Conservation (phyloP, 441 rosid species). For the Arabidopsis hybrid region DNA sequence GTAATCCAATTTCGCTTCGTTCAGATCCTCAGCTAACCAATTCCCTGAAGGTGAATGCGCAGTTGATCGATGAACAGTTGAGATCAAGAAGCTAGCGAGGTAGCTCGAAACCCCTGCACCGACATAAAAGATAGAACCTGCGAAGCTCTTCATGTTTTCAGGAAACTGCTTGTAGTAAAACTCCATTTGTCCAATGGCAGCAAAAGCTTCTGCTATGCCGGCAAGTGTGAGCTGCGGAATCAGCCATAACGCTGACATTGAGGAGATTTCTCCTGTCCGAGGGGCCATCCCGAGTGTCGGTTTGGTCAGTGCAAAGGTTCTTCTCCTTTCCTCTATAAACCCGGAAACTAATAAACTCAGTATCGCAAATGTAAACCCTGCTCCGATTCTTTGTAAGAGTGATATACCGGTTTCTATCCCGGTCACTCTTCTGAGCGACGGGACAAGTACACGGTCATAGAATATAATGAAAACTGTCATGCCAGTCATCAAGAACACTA, state of each 20-base stretch:
- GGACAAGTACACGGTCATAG: constrained; percentile 62
- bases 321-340: constrained; percentile 60
- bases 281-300: constrained; percentile 70
- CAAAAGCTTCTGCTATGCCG: constrained; percentile 71
- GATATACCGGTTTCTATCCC: constrained; percentile 76
- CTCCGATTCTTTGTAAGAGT: constrained; percentile 73
- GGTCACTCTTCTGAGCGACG: constrained; percentile 50
- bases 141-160: constrained; percentile 86
- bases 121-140: constrained; percentile 69
- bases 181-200: constrained; percentile 65
- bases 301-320: constrained; percentile 60
- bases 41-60: constrained; percentile 53
- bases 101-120: constrained; percentile 67
- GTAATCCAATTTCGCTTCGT: constrained; percentile 73
- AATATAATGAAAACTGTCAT: constrained; percentile 64
- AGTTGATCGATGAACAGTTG: constrained; percentile 65
- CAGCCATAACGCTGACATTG: constrained; percentile 75
- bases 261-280: constrained; percentile 72
- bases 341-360: constrained; percentile 59
- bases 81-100: constrained; percentile 62
- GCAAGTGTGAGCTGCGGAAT: constrained; percentile 71
- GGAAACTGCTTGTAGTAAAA: constrained; percentile 88
- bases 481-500: constrained; percentile 72
- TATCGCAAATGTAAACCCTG: constrained; percentile 48
- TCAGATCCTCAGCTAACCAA: constrained; percentile 81